phyloP scores from a whole-genome alignment of 2,329 filamentous ascomycete genomes.

The Fragosphaeria purpurea region DNA sequence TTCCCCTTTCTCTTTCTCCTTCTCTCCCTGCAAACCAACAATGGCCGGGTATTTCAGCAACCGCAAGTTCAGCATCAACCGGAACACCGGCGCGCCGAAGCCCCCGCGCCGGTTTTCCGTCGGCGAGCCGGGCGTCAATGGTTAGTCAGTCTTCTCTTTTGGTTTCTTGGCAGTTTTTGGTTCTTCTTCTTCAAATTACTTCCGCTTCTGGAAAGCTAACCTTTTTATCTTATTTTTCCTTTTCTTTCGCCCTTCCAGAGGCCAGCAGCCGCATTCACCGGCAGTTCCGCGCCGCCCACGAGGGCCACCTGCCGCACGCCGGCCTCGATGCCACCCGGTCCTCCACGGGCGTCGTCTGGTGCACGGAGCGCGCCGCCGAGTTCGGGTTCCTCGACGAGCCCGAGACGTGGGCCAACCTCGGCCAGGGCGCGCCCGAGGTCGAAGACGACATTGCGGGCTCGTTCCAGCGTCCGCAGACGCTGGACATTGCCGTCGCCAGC shows the following conservation, averaged over 20 bases:
- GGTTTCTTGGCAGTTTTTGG: neutral
- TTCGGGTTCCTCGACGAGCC: conserved; percentile 81
- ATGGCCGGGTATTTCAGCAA: conserved; percentile 35
- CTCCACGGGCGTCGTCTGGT: conserved; percentile 92
- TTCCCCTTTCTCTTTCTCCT: neutral
- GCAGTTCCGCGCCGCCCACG: conserved; percentile 81
- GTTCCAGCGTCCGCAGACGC: conserved; percentile 69
- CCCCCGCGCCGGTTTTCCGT: conserved; percentile 47
- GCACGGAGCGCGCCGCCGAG: conserved; percentile 75
- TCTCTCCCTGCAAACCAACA: conserved; percentile 10
- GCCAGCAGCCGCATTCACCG: conserved; percentile 73
- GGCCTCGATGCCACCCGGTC: conserved; percentile 81
- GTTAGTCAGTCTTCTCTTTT: conserved; percentile 27
- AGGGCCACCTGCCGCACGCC: conserved; percentile 82
- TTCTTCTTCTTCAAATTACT: too few species aligned
- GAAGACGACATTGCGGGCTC: conserved; percentile 87
- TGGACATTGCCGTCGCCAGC: conserved; percentile 68
- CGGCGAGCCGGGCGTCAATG: conserved; percentile 45
- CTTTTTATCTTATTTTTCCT: neutral
- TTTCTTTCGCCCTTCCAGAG: conserved; percentile 40
- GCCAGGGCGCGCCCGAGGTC: conserved; percentile 87
- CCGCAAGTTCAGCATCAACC: conserved; percentile 59
- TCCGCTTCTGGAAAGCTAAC: too few species aligned
- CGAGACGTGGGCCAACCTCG: conserved; percentile 80
- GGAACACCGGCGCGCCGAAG: conserved; percentile 52